Conservation (phyloP, 164 flowering plant genomes). For the Piper longum region DNA sequence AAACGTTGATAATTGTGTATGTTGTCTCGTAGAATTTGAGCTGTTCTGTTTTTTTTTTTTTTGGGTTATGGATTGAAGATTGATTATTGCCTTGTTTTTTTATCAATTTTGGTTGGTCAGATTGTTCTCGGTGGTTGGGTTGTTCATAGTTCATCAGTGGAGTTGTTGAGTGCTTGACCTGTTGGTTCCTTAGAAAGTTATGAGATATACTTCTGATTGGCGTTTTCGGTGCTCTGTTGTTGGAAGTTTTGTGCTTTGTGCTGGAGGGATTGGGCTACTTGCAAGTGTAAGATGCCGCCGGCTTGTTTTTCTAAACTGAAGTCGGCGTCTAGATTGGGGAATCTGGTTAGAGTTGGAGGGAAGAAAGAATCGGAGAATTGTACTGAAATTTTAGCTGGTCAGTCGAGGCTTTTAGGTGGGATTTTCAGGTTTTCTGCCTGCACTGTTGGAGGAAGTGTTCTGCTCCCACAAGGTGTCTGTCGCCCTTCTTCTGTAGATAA, state of each 20-base stretch:
- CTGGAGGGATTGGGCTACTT: conserved; percentile 14
- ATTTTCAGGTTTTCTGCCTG: conserved; percentile 29
- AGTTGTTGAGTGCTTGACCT: neutral
- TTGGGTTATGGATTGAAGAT: too few relatives aligned
- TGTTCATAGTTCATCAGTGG: too few relatives aligned
- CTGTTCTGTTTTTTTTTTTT: too few relatives aligned
- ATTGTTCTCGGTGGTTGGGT: too few relatives aligned
- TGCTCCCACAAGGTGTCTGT: conserved; percentile 26
- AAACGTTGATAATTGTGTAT: too few relatives aligned
- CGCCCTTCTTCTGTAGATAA: conserved; percentile 29
- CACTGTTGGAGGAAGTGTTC: conserved; percentile 22
- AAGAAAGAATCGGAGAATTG: conserved; percentile 25
- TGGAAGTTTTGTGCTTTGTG: neutral
- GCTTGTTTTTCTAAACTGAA: conserved; percentile 34
- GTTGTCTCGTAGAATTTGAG: too few relatives aligned
- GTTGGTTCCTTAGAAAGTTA: neutral
- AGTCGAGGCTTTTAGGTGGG: conserved; percentile 31
- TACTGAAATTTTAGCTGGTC: conserved; percentile 27
- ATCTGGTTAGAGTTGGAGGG: conserved; percentile 20
- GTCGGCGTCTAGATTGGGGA: conserved; percentile 23
- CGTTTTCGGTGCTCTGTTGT: neutral
- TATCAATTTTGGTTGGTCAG: too few relatives aligned
- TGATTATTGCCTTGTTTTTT: too few relatives aligned
- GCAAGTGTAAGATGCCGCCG: conserved; percentile 56
- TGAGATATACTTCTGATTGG: neutral